A percentile compares a stretch with the other conserved stretches of the same genome.
Evolutionary conservation across 2,329 filamentous ascomycete genomes (phyloP).

Genomic region (Sporothrix humicola): DNA sequence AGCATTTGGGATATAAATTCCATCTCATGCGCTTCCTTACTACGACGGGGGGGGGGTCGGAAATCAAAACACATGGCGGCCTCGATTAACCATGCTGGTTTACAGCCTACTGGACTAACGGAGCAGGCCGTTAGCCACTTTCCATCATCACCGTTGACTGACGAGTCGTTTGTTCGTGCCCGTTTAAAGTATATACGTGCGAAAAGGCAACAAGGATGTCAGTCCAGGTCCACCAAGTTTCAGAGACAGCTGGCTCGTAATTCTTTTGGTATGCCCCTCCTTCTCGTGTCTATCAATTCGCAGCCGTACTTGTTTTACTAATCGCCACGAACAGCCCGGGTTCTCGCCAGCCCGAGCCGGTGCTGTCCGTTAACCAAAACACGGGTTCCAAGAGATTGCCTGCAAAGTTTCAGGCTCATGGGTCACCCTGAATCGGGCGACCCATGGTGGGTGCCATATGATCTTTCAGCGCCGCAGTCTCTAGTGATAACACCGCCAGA

Average conservation of each 20-base stretch:
- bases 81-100: neutral
- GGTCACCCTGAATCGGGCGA: constrained; percentile 58
- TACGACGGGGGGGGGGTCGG: neutral
- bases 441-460: constrained; percentile 62
- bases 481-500: no score
- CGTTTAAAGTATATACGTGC: constrained; percentile 52
- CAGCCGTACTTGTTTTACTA: neutral
- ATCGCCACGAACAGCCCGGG: constrained; percentile 53
- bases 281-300: neutral
- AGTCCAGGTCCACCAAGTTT: constrained; percentile 48
- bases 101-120: neutral
- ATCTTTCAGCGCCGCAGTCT: constrained; percentile 20
- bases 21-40: neutral
- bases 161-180: constrained; percentile 56
- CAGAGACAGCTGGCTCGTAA: constrained; percentile 66
- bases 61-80: neutral
- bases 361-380: constrained; percentile 35
- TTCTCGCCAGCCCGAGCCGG: constrained; percentile 34
- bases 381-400: constrained; percentile 55
- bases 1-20: no score
- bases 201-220: constrained; percentile 44
- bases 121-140: constrained; percentile 41
- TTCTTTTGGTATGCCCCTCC: constrained; percentile 61
- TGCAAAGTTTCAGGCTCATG: constrained; percentile 65
- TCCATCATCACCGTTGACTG: constrained; percentile 61